These are phyloP conservation scores for Chamaecrista fasciculata DNA, from an alignment of 306 rosid species.

Conservation along the genomic window DNA sequence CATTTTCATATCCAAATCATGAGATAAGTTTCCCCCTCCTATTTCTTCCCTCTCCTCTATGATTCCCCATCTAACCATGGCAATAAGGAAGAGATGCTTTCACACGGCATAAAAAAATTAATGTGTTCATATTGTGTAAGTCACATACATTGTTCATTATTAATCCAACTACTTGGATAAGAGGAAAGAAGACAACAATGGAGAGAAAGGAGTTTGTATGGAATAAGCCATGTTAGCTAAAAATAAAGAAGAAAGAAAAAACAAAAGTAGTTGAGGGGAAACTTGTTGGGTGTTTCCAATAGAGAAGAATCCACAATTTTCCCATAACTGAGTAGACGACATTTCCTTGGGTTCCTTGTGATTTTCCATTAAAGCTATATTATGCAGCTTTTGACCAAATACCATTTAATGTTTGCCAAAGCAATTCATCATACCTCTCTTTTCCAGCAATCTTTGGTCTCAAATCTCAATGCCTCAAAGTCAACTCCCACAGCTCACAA, in stretches of 20 bases:
- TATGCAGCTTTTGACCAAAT: conserved; percentile 7
- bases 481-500: too few species aligned
- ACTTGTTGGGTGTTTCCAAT: conserved; percentile 26
- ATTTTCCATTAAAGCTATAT: not conserved
- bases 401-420: too few species aligned
- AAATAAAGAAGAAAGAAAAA: too few species aligned
- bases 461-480: too few species aligned
- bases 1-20: too few species aligned
- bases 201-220: not conserved
- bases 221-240: not conserved
- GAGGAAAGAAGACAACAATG: not conserved
- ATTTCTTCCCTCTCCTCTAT: not conserved
- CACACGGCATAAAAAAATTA: not conserved
- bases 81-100: not conserved
- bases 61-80: not conserved
- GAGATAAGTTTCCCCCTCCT: too few species aligned
- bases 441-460: too few species aligned
- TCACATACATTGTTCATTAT: not conserved
- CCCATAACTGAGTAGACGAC: not conserved
- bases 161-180: not conserved
- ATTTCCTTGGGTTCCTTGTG: not conserved
- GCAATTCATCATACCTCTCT: too few species aligned
- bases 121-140: not conserved
- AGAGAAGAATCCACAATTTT: conserved; percentile 8
- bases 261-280: conserved; percentile 32